Evolutionary conservation across 306 rosid species (phyloP).

Genomic region (Malus asiatica): DNA sequence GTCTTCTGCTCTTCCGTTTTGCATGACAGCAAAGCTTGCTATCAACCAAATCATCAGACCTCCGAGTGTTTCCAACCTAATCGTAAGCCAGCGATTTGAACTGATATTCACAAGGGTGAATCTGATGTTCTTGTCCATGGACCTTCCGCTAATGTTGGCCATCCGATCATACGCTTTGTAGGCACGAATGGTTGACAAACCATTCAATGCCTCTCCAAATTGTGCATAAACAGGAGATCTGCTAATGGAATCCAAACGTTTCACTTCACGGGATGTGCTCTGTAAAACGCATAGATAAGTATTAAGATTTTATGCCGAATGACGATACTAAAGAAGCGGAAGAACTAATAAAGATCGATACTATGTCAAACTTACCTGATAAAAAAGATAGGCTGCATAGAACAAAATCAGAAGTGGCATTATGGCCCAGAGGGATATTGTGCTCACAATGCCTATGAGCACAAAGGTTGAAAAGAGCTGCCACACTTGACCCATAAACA

Average conservation of each 20-base stretch:
- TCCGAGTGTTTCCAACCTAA: slow-evolving; percentile 70
- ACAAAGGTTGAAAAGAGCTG: slow-evolving; percentile 79
- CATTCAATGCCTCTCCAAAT: slow-evolving; percentile 87
- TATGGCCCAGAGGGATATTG: slow-evolving; percentile 83
- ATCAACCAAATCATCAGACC: slow-evolving; percentile 85
- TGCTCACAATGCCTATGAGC: slow-evolving; percentile 75
- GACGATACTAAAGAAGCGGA: not conserved
- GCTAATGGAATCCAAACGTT: slow-evolving; percentile 75
- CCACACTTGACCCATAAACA: slow-evolving; percentile 65
- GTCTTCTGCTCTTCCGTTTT: slow-evolving; percentile 51
- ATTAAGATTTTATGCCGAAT: not conserved
- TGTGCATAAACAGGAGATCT: slow-evolving; percentile 93
- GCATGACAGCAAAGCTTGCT: slow-evolving; percentile 83
- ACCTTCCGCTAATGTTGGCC: slow-evolving; percentile 60
- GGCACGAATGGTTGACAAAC: slow-evolving; percentile 69
- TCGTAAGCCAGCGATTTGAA: slow-evolving; percentile 64
- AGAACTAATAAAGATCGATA: not conserved
- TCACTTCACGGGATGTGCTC: slow-evolving; percentile 84
- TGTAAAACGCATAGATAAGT: slow-evolving; percentile 12
- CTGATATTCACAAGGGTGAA: slow-evolving; percentile 55
- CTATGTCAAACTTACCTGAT: slow-evolving; percentile 48
- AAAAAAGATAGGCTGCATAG: slow-evolving; percentile 65
- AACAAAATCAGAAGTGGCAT: slow-evolving; percentile 77
- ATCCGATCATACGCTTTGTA: slow-evolving; percentile 78
- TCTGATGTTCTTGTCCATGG: slow-evolving; percentile 79